phyloP scores from a whole-genome alignment of 768 basidiomycete species.

The Tricholoma matsutake region DNA sequence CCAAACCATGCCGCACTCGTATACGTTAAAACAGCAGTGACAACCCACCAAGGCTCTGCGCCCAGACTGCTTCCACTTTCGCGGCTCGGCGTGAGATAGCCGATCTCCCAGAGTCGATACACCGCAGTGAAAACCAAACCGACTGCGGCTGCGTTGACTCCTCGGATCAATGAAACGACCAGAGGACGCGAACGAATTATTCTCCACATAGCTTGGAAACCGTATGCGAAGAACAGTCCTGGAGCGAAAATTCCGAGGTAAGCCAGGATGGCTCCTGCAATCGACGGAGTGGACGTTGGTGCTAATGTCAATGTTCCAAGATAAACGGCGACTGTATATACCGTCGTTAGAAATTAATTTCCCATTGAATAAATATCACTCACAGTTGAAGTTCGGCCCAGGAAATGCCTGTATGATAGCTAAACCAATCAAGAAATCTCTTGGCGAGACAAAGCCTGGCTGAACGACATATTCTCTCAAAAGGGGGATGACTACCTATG shows the following conservation, averaged over 20 bases:
- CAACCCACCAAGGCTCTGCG: background rate
- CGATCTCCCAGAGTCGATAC: background rate
- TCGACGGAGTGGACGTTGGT: slow-evolving; percentile 26
- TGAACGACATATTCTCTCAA: slow-evolving; percentile 50
- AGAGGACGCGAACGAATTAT: slow-evolving; percentile 26
- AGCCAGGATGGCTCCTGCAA: slow-evolving; percentile 45
- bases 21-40: background rate
- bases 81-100: background rate
- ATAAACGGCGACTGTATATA: slow-evolving; percentile 35
- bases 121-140: slow-evolving; percentile 28
- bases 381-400: slow-evolving; percentile 54
- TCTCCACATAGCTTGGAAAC: slow-evolving; percentile 35
- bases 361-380: background rate
- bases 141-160: slow-evolving; percentile 40
- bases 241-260: slow-evolving; percentile 50
- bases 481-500: slow-evolving; percentile 48
- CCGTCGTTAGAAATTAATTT: background rate
- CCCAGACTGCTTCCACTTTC: background rate
- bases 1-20: background rate
- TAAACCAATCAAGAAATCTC: slow-evolving; percentile 53
- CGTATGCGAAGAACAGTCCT: slow-evolving; percentile 37
- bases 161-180: slow-evolving; percentile 32
- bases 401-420: slow-evolving; percentile 48
- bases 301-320: slow-evolving; percentile 43
- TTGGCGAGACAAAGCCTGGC: slow-evolving; percentile 47